A percentile compares a stretch with the other conserved stretches of the same genome.
These are phyloP conservation scores for Naganishia sp. DNA, from an alignment of 1,284 basidiomycete genomes.

Conservation along the genomic window DNA sequence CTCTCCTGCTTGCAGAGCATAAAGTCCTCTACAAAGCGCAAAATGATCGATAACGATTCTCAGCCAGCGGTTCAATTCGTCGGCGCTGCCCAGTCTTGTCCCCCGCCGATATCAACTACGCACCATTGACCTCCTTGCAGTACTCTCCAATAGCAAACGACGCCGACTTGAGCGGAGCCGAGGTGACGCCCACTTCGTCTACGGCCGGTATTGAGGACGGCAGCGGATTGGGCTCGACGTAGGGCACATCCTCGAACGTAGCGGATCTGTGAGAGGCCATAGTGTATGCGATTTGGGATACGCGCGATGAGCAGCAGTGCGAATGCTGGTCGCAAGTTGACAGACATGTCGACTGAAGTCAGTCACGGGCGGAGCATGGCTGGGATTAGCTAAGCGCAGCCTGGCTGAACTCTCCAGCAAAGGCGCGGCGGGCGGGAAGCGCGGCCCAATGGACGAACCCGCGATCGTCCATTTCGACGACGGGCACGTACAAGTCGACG, in stretches of 20 bases:
- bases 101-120: constrained; percentile 49
- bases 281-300: not conserved
- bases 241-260: constrained; percentile 55
- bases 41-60: too few species aligned
- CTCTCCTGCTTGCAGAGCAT: constrained; percentile 98
- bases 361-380: not conserved
- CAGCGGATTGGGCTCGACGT: constrained; percentile 71
- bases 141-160: constrained; percentile 95
- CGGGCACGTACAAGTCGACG: not conserved
- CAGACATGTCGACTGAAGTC: not conserved
- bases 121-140: constrained; percentile 96
- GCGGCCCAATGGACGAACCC: constrained; percentile 24
- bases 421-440: constrained; percentile 13
- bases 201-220: constrained; percentile 77
- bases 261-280: constrained; percentile 47
- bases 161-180: constrained; percentile 92
- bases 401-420: not conserved
- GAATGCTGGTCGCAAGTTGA: not conserved
- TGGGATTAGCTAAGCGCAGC: constrained; percentile 21
- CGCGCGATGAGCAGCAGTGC: not conserved
- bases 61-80: too few species aligned
- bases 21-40: constrained; percentile 79
- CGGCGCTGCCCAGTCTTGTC: too few species aligned
- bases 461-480: constrained; percentile 23
- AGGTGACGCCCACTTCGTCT: constrained; percentile 85